Base-by-base conservation (phyloP, 139 green algal genomes). In the Auxenochlorella protothecoides region DNA sequence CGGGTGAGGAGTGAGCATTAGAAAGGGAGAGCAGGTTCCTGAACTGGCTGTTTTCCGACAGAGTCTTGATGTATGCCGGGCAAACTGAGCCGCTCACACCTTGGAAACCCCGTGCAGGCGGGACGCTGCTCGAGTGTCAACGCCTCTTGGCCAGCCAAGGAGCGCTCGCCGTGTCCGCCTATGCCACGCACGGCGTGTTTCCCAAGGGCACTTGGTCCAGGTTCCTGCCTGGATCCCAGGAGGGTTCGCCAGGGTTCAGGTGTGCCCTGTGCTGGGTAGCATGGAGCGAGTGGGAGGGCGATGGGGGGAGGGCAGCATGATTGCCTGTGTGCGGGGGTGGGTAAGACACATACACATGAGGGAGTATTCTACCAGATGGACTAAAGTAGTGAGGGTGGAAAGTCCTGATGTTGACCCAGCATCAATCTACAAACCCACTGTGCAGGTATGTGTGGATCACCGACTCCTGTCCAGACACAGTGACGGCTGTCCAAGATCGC, bases 131-230 rank as follows among this genome's bases (percentile, higher is more conserved):
- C 6, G 93, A 99, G 81, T 98, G 94, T 85, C 88, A 93, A 70
- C 87, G 87, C 66, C 75, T 98, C 71, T 82, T 99, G 53, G 74
- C 75, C 3, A 75, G 63, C 3, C 76, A 87, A 69, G 84, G 84
- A 14, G 84, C 84, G 5, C 54, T 65, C 11, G 57, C 70, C 14
- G 93, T 99, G 55, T 93, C 83, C 73, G 94, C 94, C 4, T 99
- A 96, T 68, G 94, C 93, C 8, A 98, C 94, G 5, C 94, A 99
- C 79, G 94, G 91, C 68, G 94, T 99, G 5, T 99, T 99, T 76
- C 94, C 94, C 56, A 91, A 95, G 15, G 79, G 93, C n/a, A 90
- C 84, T 3, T 96, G 83, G 82, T 77, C 90, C 52, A 86, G 88
- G 53, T 98, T 84, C 93, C 75, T 84, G 53, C 68, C 57, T 44